Conservation (phyloP, 306 rosid genomes). For the Sphenostylis stenocarpa region DNA sequence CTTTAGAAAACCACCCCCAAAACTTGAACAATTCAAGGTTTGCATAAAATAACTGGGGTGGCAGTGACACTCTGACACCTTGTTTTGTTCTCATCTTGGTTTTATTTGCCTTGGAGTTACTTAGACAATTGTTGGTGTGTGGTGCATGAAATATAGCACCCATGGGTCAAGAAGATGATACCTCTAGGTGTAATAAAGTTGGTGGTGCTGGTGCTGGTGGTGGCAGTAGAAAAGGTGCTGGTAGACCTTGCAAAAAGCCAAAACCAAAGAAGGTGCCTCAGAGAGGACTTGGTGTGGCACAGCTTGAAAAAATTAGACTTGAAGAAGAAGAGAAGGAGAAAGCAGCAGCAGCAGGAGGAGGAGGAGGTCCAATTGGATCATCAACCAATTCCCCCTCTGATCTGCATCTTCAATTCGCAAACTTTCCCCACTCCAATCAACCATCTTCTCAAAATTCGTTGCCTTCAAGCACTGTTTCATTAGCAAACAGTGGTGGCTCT, state of each 20-base stretch:
- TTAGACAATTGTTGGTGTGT: not conserved
- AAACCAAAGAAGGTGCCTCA: not conserved
- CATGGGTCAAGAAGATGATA: not conserved
- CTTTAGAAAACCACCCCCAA: not conserved
- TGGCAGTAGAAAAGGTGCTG: not conserved
- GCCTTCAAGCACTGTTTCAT: not conserved
- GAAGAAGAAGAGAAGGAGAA: not conserved
- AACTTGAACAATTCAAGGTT: not conserved
- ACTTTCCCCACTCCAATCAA: not conserved
- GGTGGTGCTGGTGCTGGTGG: not conserved
- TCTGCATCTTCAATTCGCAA: not conserved
- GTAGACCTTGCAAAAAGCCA: not conserved
- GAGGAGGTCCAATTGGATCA: not conserved
- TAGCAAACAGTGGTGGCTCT: not conserved
- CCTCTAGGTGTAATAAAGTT: not conserved
- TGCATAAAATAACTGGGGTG: not conserved
- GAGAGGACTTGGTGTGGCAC: constrained; percentile 17
- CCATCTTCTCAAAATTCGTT: not conserved
- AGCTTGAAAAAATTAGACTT: not conserved
- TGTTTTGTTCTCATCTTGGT: not conserved
- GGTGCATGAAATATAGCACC: not conserved
- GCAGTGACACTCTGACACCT: not conserved
- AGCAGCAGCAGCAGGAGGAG: not conserved
- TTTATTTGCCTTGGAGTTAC: not conserved
- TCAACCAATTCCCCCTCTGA: not conserved